Evolutionary conservation across 306 rosid species (phyloP).

Genomic region (Vachellia pachyceras): DNA sequence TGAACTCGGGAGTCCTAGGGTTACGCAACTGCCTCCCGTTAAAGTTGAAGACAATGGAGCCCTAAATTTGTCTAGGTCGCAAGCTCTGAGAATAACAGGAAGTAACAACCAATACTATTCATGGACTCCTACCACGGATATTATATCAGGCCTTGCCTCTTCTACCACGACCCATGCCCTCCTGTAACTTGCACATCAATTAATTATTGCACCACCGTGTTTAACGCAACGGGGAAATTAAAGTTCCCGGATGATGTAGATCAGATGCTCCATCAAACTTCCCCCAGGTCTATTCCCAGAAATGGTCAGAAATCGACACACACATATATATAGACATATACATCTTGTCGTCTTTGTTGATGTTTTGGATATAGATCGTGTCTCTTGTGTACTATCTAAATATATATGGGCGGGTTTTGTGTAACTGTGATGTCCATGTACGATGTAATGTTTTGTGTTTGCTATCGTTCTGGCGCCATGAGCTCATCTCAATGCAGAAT

Average conservation of each 20-base stretch:
- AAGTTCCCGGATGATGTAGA: neutral
- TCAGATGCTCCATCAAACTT: slow-evolving; percentile 12
- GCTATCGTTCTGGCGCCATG: slow-evolving; percentile 3
- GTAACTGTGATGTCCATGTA: slow-evolving; percentile 33
- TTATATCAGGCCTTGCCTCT: slow-evolving; percentile 55
- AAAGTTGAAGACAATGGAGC: slow-evolving; percentile 51
- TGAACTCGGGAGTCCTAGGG: slow-evolving; percentile 44
- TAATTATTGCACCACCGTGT: neutral
- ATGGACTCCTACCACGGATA: slow-evolving; percentile 49
- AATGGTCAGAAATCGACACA: slow-evolving; percentile 10
- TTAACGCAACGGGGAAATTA: neutral
- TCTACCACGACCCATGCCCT: slow-evolving; percentile 53
- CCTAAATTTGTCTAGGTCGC: slow-evolving; percentile 38
- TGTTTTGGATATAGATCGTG: slow-evolving; percentile 7
- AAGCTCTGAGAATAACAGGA: slow-evolving; percentile 36
- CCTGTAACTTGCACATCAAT: slow-evolving; percentile 34
- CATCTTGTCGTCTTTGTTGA: neutral
- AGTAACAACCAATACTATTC: slow-evolving; percentile 38
- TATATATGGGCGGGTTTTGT: neutral
- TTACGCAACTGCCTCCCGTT: slow-evolving; percentile 43
- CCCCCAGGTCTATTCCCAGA: neutral
- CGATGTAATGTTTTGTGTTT: slow-evolving; percentile 15
- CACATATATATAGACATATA: neutral
- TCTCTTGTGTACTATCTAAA: slow-evolving; percentile 18
- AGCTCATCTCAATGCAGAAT: slow-evolving; percentile 10